Conservation (phyloP, 1,284 basidiomycete species). For the Irpex lacteus region DNA sequence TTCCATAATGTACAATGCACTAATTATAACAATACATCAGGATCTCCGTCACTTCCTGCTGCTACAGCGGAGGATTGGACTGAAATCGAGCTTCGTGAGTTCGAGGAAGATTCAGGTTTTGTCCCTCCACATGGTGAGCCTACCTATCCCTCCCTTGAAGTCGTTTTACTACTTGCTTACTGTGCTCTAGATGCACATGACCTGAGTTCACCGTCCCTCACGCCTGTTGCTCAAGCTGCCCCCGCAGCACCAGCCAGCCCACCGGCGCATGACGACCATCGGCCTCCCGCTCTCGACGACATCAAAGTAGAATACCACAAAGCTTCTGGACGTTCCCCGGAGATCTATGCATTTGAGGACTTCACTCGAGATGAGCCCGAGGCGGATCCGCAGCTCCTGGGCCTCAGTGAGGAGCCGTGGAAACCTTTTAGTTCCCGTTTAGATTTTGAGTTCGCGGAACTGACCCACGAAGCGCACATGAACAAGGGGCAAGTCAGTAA, state of each 20-base stretch:
- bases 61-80: not conserved
- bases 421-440: not conserved
- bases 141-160: too few species aligned
- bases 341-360: not conserved
- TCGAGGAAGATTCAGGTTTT: not conserved
- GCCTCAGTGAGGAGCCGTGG: not conserved
- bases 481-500: slow-evolving; percentile 12
- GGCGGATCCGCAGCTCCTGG: not conserved
- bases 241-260: too few species aligned
- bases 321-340: not conserved
- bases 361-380: not conserved
- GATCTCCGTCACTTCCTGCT: too few species aligned
- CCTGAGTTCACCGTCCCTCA: not conserved
- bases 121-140: not conserved
- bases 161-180: too few species aligned
- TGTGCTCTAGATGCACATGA: too few species aligned
- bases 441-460: not conserved
- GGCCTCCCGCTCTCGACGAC: not conserved
- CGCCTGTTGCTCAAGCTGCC: not conserved
- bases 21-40: too few species aligned
- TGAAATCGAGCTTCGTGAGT: not conserved
- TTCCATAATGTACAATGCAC: not conserved
- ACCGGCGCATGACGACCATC: too few species aligned
- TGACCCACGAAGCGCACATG: not conserved
- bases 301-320: not conserved